Base-by-base conservation (phyloP, 2,329 filamentous ascomycete species). In the Colletotrichum sp. region DNA sequence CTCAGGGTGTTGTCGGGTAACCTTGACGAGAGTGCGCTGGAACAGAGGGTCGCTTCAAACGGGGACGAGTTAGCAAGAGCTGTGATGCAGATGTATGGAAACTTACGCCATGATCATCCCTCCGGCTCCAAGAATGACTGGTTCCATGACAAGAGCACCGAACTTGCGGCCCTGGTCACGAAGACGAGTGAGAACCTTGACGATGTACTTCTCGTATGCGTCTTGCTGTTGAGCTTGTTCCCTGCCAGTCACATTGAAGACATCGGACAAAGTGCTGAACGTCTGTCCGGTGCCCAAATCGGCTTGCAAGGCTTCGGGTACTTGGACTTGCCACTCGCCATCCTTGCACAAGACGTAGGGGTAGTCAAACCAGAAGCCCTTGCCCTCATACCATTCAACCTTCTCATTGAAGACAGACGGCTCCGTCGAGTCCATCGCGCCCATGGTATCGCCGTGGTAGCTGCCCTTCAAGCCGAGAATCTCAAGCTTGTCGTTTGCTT, bases 361-460 rank as follows among this genome's bases (percentile, higher is more conserved):
- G 74, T 94, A 95, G 77, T 96, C 93, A 70, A 97, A 93, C 95
- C 95, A 98, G 80, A 92, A 90, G 0, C 95, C 95, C 64, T 92
- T 92, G 0, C 94, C 94, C 75, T 91, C 87, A 81, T 98, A 98
- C 95, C 95, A 98, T 80, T 97, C 95, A 0, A 96, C 93, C 82
- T 95, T 95, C 79, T 95, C 91, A 80, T 98, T 98, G 82, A 90
- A 98, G 0, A 91, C 90, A 39, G 91, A 93, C 0, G 95, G 95
- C 81, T 97, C 94, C 0, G 94, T 92, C 69, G 92, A 94, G 82
- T 97, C 95, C 95, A 98, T 97, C 0, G 94, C 94, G 0, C 95
- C 95, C 63, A 98, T 96, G 0, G 95, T 98, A 80, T 98, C 95
- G 3, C 95, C 95, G 79, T 98, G 95, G 80, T 98, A 98, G 78